phyloP scores from a whole-genome alignment of 1,284 basidiomycete genomes.

The Fomitopsis pinicola region DNA sequence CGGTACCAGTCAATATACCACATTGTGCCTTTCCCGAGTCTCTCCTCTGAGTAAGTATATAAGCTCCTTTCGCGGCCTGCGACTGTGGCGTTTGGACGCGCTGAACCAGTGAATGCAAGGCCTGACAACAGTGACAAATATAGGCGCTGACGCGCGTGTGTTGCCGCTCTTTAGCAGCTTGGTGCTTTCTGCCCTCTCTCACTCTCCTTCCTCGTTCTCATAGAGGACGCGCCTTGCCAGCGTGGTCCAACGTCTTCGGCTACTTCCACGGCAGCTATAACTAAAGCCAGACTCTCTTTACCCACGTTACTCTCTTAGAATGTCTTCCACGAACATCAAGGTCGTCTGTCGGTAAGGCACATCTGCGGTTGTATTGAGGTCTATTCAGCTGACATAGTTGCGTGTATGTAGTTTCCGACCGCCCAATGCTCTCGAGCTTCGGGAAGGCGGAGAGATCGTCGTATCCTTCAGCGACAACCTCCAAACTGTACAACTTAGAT shows the following conservation, averaged over 20 bases:
- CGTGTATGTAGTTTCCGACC: slow-evolving; percentile 78
- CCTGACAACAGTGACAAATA: slow-evolving; percentile 27
- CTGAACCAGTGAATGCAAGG: slow-evolving; percentile 12
- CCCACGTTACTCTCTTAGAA: slow-evolving; percentile 25
- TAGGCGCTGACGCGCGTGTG: slow-evolving; percentile 9
- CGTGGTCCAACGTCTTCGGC: slow-evolving; percentile 17
- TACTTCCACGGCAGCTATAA: slow-evolving; percentile 9
- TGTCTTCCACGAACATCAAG: slow-evolving; percentile 86
- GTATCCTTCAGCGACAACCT: slow-evolving; percentile 86
- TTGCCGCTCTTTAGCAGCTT: slow-evolving; percentile 6
- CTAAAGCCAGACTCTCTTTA: slow-evolving; percentile 13
- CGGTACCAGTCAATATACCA: not conserved
- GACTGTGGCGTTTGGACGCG: slow-evolving; percentile 5
- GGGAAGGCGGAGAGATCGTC: slow-evolving; percentile 89
- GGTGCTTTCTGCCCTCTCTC: slow-evolving; percentile 5
- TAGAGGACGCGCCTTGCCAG: slow-evolving; percentile 17
- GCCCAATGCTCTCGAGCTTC: slow-evolving; percentile 86
- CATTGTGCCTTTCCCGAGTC: not conserved
- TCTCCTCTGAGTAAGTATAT: not conserved
- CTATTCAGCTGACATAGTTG: not conserved
- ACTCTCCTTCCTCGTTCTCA: slow-evolving; percentile 11
- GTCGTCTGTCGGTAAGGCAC: slow-evolving; percentile 85
- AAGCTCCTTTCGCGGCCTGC: not conserved
- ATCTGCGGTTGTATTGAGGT: not conserved
- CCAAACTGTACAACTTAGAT: slow-evolving; percentile 79